A percentile compares a stretch with the other conserved stretches of the same genome.
Conservation (phyloP, 768 basidiomycete genomes). For the Punctularia strigosozonata region DNA sequence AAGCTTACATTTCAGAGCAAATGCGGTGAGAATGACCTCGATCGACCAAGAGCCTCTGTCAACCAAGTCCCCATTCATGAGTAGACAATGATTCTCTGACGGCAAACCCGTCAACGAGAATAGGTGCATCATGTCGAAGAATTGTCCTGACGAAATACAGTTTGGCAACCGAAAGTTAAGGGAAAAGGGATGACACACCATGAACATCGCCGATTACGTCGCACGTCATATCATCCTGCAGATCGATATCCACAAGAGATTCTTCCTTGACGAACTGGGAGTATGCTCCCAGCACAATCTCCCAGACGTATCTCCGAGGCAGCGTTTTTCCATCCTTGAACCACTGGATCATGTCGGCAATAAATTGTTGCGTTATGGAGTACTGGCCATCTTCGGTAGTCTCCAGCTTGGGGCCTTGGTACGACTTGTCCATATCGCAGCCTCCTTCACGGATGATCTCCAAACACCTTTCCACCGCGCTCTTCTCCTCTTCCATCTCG, state of each 20-base stretch:
- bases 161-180: neutral
- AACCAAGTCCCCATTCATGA: constrained; percentile 95
- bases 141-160: constrained; percentile 53
- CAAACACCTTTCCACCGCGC: constrained; percentile 58
- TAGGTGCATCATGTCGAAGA: constrained; percentile 86
- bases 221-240: constrained; percentile 69
- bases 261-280: constrained; percentile 65
- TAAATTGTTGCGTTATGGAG: constrained; percentile 64
- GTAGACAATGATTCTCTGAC: constrained; percentile 67
- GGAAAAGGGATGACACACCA: constrained; percentile 32
- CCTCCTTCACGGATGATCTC: constrained; percentile 76
- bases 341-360: constrained; percentile 78
- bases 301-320: constrained; percentile 86
- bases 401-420: constrained; percentile 66
- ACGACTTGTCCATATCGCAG: constrained; percentile 65
- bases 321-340: constrained; percentile 94
- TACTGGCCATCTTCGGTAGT: constrained; percentile 51
- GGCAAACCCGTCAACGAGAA: constrained; percentile 80
- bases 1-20: constrained; percentile 84
- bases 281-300: constrained; percentile 85
- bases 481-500: constrained; percentile 82
- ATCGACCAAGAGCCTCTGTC: constrained; percentile 95
- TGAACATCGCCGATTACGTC: constrained; percentile 97
- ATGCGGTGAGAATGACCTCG: constrained; percentile 85
- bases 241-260: constrained; percentile 64